Conservation (phyloP, 148 eudicot species). For the Cornus florida region DNA sequence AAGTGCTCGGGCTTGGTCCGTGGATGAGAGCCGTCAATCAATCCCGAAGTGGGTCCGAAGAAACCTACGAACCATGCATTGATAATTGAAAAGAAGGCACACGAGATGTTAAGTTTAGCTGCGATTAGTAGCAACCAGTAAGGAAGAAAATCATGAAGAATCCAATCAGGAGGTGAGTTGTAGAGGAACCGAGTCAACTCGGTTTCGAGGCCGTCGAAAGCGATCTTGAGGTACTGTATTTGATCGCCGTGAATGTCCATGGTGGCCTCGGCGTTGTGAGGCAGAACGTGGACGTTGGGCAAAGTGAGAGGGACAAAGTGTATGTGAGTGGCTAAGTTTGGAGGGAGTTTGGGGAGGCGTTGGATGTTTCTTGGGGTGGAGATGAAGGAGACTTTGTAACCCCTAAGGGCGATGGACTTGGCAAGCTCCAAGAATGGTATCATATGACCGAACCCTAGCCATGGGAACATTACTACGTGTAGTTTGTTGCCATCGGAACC, state of each 20-base stretch:
- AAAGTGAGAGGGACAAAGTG: slow-evolving; percentile 17
- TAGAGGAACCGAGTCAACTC: no score
- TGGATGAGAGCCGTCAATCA: background rate
- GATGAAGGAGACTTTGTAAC: slow-evolving; percentile 29
- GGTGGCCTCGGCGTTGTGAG: slow-evolving; percentile 30
- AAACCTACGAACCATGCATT: no score
- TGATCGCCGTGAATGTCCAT: slow-evolving; percentile 21
- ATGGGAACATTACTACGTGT: slow-evolving; percentile 31
- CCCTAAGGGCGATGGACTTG: slow-evolving; percentile 27
- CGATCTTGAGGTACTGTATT: slow-evolving; percentile 19
- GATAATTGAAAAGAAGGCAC: no score
- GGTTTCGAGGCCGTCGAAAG: no score
- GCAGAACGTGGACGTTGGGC: slow-evolving; percentile 20
- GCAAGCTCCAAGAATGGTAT: slow-evolving; percentile 31
- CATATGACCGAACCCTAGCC: slow-evolving; percentile 36
- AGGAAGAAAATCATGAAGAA: no score
- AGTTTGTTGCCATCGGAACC: background rate
- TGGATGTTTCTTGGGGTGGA: slow-evolving; percentile 40
- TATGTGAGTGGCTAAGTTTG: slow-evolving; percentile 1
- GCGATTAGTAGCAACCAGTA: no score
- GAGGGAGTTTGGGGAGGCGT: slow-evolving; percentile 36
- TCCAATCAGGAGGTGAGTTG: no score
- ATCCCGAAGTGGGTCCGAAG: slow-evolving; percentile 4
- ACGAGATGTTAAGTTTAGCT: no score
- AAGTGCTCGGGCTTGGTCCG: background rate